Percentiles rank a stretch among this genome's conserved stretches.
phyloP scores from a whole-genome alignment of 2,329 filamentous ascomycete genomes.

The Ciborinia camelliae region DNA sequence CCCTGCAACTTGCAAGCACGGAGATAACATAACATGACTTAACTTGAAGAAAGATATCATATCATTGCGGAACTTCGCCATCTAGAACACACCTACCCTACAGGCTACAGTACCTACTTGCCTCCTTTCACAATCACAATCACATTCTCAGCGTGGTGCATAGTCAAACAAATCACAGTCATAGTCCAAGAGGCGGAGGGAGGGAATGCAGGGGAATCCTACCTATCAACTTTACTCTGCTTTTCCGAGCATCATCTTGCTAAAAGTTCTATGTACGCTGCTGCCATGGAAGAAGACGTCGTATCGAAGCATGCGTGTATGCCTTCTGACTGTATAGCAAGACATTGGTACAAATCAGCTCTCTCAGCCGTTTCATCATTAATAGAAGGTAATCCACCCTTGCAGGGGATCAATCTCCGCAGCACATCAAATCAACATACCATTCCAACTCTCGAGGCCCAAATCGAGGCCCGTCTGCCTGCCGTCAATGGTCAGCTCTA shows the following conservation, averaged over 20 bases:
- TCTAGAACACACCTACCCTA: slow-evolving; percentile 14
- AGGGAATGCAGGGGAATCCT: neutral
- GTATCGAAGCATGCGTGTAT: neutral
- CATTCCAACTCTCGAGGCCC: slow-evolving; percentile 12
- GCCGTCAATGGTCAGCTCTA: neutral
- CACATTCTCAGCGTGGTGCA: slow-evolving; percentile 18
- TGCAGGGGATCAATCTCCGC: neutral
- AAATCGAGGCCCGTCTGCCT: slow-evolving; percentile 19
- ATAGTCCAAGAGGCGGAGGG: neutral
- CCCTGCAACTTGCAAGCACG: slow-evolving; percentile 13
- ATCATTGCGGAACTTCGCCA: slow-evolving; percentile 7
- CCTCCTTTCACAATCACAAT: slow-evolving; percentile 11
- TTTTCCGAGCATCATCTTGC: neutral
- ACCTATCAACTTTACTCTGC: neutral
- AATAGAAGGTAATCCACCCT: neutral
- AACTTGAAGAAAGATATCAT: slow-evolving; percentile 11
- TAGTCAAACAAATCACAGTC: neutral
- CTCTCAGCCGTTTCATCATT: slow-evolving; percentile 6
- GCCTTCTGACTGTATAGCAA: neutral
- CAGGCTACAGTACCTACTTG: too few relatives aligned
- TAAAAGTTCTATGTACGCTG: neutral
- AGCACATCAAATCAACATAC: slow-evolving; percentile 10
- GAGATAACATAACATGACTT: neutral
- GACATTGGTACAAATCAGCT: neutral
- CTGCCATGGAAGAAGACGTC: neutral